phyloP scores from a whole-genome alignment of 345 rosid genomes.

The Brassica cretica region DNA sequence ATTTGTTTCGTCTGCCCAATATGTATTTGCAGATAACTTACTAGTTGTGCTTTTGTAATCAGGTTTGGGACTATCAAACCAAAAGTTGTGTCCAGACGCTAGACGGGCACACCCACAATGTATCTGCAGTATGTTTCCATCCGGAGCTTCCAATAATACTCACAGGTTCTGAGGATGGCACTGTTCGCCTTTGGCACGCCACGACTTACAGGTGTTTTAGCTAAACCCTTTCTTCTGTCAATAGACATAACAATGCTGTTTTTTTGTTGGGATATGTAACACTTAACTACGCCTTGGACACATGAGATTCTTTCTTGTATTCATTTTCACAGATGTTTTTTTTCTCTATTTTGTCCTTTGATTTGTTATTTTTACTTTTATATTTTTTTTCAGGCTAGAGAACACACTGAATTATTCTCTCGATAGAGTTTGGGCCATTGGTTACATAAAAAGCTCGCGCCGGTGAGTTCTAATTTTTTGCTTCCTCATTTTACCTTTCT shows the following conservation, averaged over 20 bases:
- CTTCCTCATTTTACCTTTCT: neutral
- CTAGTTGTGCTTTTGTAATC: conserved; percentile 17
- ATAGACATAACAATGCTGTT: conserved; percentile 3
- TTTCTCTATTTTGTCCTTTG: neutral
- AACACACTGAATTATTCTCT: conserved; percentile 76
- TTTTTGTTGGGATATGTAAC: conserved; percentile 4
- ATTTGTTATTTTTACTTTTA: conserved; percentile 5
- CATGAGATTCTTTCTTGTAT: conserved; percentile 4
- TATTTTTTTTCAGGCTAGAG: conserved; percentile 57
- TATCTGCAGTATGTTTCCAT: conserved; percentile 80
- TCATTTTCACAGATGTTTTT: neutral
- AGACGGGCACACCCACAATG: conserved; percentile 84
- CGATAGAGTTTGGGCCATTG: conserved; percentile 96
- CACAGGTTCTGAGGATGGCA: conserved; percentile 89
- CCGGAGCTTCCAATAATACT: conserved; percentile 82
- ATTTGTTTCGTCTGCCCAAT: neutral
- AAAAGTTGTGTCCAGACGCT: conserved; percentile 83
- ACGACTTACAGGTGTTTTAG: conserved; percentile 33
- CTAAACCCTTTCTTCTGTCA: neutral
- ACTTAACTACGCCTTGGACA: neutral
- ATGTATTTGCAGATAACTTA: conserved; percentile 18
- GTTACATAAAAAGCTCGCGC: conserved; percentile 79
- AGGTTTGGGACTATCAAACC: conserved; percentile 93
- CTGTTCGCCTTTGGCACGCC: conserved; percentile 77
- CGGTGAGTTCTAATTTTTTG: conserved; percentile 53